Evolutionary conservation across 805 yeast species (phyloP).

Genomic region (Kurtzmaniella cleridarum): DNA sequence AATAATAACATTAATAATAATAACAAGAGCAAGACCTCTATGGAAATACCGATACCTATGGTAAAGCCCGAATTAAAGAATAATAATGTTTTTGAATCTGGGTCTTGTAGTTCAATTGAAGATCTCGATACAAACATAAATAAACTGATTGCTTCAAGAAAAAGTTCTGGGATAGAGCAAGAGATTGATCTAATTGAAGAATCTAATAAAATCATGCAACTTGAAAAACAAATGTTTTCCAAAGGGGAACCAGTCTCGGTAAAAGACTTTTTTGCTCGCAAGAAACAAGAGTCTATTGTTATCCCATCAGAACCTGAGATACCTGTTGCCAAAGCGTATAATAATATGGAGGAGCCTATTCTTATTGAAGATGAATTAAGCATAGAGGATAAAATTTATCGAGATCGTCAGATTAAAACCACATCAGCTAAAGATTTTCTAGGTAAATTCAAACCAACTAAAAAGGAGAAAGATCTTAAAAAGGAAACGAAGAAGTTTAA

Average conservation of each 20-base stretch:
- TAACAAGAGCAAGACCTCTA: no score
- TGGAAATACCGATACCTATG: no score
- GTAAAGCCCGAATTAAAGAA: no score
- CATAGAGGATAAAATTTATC: conserved; percentile 18
- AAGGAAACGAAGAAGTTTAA: neutral
- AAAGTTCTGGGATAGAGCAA: no score
- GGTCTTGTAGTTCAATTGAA: no score
- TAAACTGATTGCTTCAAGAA: no score
- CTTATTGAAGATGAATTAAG: conserved; percentile 4
- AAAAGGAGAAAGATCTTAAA: neutral
- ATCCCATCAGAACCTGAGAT: no score
- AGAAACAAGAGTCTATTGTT: conserved; percentile 1
- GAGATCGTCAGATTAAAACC: conserved; percentile 11
- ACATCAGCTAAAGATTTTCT: conserved; percentile 39
- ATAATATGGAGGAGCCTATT: conserved; percentile 1
- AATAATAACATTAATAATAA: no score
- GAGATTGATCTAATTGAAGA: no score
- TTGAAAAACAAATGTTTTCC: conserved; percentile 17
- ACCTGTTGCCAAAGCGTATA: neutral
- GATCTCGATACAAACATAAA: no score
- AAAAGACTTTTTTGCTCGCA: conserved; percentile 13
- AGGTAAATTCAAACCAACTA: conserved; percentile 40
- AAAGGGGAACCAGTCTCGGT: conserved; percentile 14
- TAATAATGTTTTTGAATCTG: no score
- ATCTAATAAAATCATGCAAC: conserved; percentile 12